These are phyloP conservation scores for Scenedesmus sp. DNA, from an alignment of 163 green algal species.

Conservation along the genomic window DNA sequence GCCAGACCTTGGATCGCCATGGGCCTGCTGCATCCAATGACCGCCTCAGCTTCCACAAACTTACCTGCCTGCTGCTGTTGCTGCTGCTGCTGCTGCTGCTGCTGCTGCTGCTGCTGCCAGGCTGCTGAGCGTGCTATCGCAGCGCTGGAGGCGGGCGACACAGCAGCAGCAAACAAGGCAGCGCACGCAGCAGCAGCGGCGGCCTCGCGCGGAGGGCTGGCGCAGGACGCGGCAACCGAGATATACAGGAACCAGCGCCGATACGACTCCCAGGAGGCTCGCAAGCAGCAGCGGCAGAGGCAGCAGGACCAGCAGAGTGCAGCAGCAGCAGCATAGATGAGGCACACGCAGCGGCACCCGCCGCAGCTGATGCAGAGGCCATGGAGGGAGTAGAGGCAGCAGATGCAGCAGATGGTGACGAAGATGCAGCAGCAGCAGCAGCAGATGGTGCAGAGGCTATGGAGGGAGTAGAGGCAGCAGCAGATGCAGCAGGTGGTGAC, in stretches of 20 bases:
- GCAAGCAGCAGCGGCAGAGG: slow-evolving; percentile 22
- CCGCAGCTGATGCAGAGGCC: not conserved
- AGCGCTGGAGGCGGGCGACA: slow-evolving; percentile 46
- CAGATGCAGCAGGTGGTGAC: not conserved
- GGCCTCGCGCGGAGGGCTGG: slow-evolving; percentile 10
- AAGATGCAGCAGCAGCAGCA: slow-evolving; percentile 13
- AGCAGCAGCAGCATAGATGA: slow-evolving; percentile 27
- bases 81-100: not conserved
- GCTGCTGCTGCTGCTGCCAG: too few relatives aligned
- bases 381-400: slow-evolving; percentile 22
- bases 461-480: too few relatives aligned
- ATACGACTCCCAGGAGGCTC: not conserved
- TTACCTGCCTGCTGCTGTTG: not conserved
- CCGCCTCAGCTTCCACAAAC: not conserved
- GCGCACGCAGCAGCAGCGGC: slow-evolving; percentile 14
- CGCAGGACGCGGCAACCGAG: slow-evolving; percentile 23
- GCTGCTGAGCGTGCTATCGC: slow-evolving; percentile 56
- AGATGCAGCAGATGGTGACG: slow-evolving; percentile 2
- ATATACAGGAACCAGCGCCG: not conserved
- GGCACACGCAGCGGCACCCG: slow-evolving; percentile 8
- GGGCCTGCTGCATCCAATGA: not conserved
- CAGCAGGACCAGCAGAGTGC: slow-evolving; percentile 18
- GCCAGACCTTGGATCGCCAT: too few relatives aligned
- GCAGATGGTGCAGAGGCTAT: slow-evolving; percentile 17
- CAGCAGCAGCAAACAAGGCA: slow-evolving; percentile 20